Evolutionary conservation across 106 monocot genomes (phyloP), one percentile per base, ranked within the genome.

Genomic region (Gastrodia elata): DNA sequence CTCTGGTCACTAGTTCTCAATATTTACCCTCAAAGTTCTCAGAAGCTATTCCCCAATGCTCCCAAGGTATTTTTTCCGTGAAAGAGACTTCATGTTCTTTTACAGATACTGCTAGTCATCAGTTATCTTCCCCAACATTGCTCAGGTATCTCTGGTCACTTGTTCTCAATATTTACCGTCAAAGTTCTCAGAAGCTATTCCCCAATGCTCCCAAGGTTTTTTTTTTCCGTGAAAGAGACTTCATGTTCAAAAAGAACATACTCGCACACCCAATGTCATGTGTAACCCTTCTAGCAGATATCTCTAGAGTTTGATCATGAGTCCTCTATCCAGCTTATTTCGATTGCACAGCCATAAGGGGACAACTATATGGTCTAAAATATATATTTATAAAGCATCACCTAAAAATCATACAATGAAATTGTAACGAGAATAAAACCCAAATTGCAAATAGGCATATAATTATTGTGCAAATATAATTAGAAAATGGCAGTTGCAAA

Each of bases 401-500:
- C 3, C 6, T 22, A 52, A 52, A 22, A 52, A 5, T 52, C 52
- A 52, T 7, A 20, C 44, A 49, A 73, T 34, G 20, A 15, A 49
- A 36, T 15, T 33, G 9, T 52, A 9, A n/a, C 13, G 44, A 25
- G 33, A 7, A 61, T 20, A 32, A n/a, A n/a, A 18, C 1, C 20
- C 16, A 1, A 55, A 27, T n/a, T 37, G 42, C 30, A 30, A n/a
- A 78, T 24, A 2, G 56, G 4, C 18, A 77, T 64, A 7, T 11
- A 39, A 26, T 44, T 11, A 67, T 74, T 6, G 4, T 71, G n/a
- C 10, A 10, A 64, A 72, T 68, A 44, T 6, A 37, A 24, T 22
- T 32, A 20, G 55, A 71, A 34, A 33, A 67, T 34, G 67, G 58
- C 24, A 83, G 41, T 36, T 49, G 74, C 86, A 68, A 70, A 95